phyloP scores from a whole-genome alignment of 768 basidiomycete genomes.

The Trametes villosa region DNA sequence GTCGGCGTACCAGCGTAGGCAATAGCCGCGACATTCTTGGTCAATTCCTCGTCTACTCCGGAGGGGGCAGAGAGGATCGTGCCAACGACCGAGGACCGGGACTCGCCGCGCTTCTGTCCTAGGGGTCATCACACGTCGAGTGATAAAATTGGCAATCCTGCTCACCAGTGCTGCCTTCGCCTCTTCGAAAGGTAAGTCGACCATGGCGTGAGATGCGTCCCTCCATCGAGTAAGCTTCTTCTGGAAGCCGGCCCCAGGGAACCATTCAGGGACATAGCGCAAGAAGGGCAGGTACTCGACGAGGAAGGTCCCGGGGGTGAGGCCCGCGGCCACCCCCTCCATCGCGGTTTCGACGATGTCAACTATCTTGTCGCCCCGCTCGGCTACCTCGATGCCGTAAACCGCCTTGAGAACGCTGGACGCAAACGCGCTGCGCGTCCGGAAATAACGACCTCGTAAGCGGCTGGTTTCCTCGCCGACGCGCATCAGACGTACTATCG shows the following conservation, averaged over 20 bases:
- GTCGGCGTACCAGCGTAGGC: conserved; percentile 23
- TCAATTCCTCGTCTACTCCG: conserved; percentile 13
- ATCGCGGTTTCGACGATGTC: conserved; percentile 9
- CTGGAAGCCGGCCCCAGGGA: conserved; percentile 34
- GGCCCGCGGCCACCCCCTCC: conserved; percentile 13
- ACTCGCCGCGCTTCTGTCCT: neutral
- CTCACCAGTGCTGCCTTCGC: conserved; percentile 22
- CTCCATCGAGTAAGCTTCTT: conserved; percentile 7
- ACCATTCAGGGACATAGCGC: conserved; percentile 29
- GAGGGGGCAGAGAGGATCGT: neutral
- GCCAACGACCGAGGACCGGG: conserved; percentile 1
- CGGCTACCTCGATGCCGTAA: conserved; percentile 21
- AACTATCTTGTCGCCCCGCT: conserved; percentile 14
- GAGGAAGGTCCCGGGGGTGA: conserved; percentile 18
- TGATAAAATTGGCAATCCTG: neutral
- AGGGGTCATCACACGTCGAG: neutral
- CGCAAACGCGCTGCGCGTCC: conserved; percentile 12
- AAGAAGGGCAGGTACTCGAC: conserved; percentile 25
- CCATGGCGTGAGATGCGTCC: conserved; percentile 12
- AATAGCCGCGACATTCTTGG: conserved; percentile 22
- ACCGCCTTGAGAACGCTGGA: conserved; percentile 24
- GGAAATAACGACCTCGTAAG: neutral
- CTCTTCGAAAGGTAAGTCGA: conserved; percentile 19
- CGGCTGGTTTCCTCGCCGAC: neutral
- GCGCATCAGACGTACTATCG: conserved; percentile 39